These are phyloP conservation scores for Tylopilus plumbeoviolaceoides DNA, from an alignment of 768 basidiomycete species.

Conservation along the genomic window DNA sequence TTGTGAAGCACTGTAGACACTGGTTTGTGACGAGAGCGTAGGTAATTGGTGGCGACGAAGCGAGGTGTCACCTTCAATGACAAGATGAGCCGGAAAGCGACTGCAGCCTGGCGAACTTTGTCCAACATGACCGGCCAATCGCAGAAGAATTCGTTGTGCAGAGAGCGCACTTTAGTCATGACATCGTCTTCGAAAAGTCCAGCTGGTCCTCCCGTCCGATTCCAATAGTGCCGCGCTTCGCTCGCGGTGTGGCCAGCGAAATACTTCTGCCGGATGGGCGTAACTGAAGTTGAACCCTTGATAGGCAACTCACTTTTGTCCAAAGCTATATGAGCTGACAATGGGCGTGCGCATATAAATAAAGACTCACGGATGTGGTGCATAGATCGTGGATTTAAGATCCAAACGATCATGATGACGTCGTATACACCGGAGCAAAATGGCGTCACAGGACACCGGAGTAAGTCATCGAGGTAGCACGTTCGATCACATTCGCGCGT, in stretches of 20 bases:
- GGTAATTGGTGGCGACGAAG: background rate
- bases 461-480: too few species aligned
- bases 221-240: background rate
- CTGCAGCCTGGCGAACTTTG: background rate
- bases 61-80: background rate
- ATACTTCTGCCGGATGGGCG: too few species aligned
- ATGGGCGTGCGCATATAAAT: too few species aligned
- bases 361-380: too few species aligned
- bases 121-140: background rate
- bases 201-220: background rate
- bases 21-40: conserved; percentile 1
- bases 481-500: too few species aligned
- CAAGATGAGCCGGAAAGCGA: background rate
- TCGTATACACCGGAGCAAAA: too few species aligned
- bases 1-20: background rate
- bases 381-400: too few species aligned
- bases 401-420: too few species aligned
- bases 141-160: background rate
- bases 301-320: too few species aligned
- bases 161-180: background rate
- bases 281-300: background rate
- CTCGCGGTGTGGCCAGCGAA: background rate
- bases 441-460: too few species aligned
- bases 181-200: background rate
- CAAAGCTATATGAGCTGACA: too few species aligned